A percentile compares a stretch with the other conserved stretches of the same genome.
Conservation (phyloP, 2,329 filamentous ascomycete genomes). For the Claviceps citrina region DNA sequence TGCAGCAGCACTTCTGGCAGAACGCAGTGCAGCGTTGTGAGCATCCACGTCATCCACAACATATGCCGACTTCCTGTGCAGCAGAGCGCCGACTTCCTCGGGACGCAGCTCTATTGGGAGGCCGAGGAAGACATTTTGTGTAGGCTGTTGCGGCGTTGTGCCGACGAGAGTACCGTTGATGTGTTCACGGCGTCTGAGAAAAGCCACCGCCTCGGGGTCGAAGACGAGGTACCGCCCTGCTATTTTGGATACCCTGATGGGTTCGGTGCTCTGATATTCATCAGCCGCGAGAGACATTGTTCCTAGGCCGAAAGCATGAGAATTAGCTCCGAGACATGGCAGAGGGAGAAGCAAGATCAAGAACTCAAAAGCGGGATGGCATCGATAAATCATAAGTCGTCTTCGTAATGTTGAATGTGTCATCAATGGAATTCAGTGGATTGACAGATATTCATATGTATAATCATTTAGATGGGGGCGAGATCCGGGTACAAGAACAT, state of each 20-base stretch:
- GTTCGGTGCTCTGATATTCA: conserved; percentile 11
- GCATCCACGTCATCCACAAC: conserved; percentile 64
- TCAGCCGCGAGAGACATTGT: not conserved
- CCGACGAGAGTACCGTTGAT: conserved; percentile 79
- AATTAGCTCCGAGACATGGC: not conserved
- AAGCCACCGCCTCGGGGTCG: conserved; percentile 64
- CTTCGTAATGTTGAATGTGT: conserved; percentile 29
- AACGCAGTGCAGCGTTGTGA: conserved; percentile 50
- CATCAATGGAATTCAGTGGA: conserved; percentile 37
- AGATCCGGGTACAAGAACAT: not conserved
- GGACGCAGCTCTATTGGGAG: conserved; percentile 79
- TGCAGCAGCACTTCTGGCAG: conserved; percentile 35
- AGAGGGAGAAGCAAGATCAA: not conserved
- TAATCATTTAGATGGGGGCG: conserved; percentile 28
- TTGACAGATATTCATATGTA: conserved; percentile 40
- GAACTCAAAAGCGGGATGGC: too few species aligned
- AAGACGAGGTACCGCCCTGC: conserved; percentile 77
- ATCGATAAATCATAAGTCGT: conserved; percentile 28
- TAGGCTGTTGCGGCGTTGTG: conserved; percentile 78
- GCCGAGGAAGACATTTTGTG: conserved; percentile 87
- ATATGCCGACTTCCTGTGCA: conserved; percentile 61
- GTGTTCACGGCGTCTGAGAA: conserved; percentile 63
- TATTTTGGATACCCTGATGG: conserved; percentile 67
- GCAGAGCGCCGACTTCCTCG: conserved; percentile 72
- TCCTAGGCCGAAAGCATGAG: not conserved